Percentiles rank a stretch among this genome's conserved stretches.
Evolutionary conservation across 164 flowering plant genomes (phyloP).

Genomic region (Amborella trichopoda): DNA sequence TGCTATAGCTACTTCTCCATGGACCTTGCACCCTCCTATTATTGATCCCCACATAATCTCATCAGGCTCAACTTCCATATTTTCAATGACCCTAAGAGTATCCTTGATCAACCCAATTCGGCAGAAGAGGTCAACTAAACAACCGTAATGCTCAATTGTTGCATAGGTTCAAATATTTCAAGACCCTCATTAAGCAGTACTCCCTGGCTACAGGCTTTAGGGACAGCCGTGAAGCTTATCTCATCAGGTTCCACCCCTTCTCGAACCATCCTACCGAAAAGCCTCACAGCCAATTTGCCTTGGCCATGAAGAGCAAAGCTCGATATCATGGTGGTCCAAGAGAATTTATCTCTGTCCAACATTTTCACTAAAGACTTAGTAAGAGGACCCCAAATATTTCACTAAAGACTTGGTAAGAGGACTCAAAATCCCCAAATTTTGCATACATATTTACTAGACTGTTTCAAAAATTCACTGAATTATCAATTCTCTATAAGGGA

Average conservation of each 20-base stretch:
- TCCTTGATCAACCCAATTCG: constrained; percentile 62
- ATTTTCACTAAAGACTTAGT: constrained; percentile 32
- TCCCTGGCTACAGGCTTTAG: constrained; percentile 60
- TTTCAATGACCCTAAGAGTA: constrained; percentile 44
- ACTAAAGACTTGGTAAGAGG: constrained; percentile 39
- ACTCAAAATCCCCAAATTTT: constrained; percentile 13
- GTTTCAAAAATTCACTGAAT: constrained; percentile 12
- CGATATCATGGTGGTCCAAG: constrained; percentile 60
- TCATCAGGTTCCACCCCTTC: constrained; percentile 43
- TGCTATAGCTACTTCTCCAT: constrained; percentile 42
- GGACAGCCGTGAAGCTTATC: constrained; percentile 47
- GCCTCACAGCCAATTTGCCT: constrained; percentile 39
- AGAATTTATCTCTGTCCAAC: constrained; percentile 36
- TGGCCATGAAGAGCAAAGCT: constrained; percentile 78
- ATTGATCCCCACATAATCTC: constrained; percentile 82
- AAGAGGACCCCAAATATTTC: constrained; percentile 21
- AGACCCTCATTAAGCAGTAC: constrained; percentile 53
- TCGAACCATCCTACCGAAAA: constrained; percentile 39
- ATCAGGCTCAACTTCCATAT: constrained; percentile 65
- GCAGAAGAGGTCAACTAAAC: constrained; percentile 61
- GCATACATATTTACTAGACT: constrained; percentile 12
- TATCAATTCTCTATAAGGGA: too few species aligned
- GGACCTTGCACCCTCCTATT: constrained; percentile 59
- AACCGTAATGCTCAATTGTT: constrained; percentile 63
- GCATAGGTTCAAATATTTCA: constrained; percentile 39